Conservation (phyloP, 2,329 filamentous ascomycete species). For the Xylaria sp. region DNA sequence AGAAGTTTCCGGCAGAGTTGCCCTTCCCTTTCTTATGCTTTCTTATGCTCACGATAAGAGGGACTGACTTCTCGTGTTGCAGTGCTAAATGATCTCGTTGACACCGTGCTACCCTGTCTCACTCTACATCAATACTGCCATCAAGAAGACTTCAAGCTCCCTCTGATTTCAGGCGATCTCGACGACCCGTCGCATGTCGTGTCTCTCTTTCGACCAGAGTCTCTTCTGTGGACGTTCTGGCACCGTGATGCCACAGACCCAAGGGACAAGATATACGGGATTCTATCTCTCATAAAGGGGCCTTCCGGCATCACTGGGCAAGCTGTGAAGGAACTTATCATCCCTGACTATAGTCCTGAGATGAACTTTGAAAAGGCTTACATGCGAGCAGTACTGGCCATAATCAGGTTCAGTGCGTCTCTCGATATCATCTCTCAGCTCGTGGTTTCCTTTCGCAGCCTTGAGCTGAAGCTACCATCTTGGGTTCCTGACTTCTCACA, state of each 20-base stretch:
- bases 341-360: conserved; percentile 12
- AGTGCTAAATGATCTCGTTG: conserved; percentile 17
- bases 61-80: neutral
- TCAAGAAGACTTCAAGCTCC: neutral
- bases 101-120: conserved; percentile 14
- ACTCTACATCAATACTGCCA: conserved; percentile 14
- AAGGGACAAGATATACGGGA: conserved; percentile 16
- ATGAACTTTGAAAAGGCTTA: conserved; percentile 10
- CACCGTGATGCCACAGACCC: conserved; percentile 17
- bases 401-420: conserved; percentile 16
- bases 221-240: conserved; percentile 19
- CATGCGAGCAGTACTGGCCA: conserved; percentile 5
- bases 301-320: neutral
- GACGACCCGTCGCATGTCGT: conserved; percentile 5
- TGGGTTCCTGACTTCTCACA: conserved; percentile 22
- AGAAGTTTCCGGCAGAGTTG: neutral
- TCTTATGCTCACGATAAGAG: no score
- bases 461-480: conserved; percentile 3
- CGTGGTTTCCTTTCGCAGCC: neutral
- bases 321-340: neutral
- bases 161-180: neutral
- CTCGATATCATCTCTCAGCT: conserved; percentile 20
- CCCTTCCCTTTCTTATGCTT: neutral
- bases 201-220: conserved; percentile 16
- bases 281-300: conserved; percentile 16